phyloP scores from a whole-genome alignment of 2,329 filamentous ascomycete genomes.

The Xylariaceae sp. region DNA sequence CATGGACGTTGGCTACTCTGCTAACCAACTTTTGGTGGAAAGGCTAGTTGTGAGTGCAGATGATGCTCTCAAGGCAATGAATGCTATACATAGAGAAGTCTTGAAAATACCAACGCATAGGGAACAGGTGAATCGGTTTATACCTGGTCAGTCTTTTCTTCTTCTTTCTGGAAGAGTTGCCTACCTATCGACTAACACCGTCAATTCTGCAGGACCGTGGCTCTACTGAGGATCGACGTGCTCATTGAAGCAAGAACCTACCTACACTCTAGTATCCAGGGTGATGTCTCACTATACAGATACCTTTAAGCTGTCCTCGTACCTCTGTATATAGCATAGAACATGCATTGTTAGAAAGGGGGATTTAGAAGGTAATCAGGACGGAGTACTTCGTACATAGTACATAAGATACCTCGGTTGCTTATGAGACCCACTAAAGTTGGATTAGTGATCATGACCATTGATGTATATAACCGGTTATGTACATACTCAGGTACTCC shows the following conservation, averaged over 20 bases:
- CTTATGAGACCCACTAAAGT: not conserved
- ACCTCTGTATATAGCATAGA: not conserved
- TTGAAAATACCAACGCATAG: slow-evolving; percentile 35
- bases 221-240: slow-evolving; percentile 26
- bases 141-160: slow-evolving; percentile 26
- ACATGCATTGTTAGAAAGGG: no score
- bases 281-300: slow-evolving; percentile 14
- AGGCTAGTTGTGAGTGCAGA: slow-evolving; percentile 34
- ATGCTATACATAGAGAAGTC: slow-evolving; percentile 36
- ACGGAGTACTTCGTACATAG: no score
- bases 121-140: slow-evolving; percentile 33
- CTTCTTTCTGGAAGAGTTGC: slow-evolving; percentile 4
- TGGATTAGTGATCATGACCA: no score
- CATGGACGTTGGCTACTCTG: not conserved
- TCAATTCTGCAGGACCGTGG: slow-evolving; percentile 30
- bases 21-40: slow-evolving; percentile 4
- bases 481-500: no score
- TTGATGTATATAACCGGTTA: no score
- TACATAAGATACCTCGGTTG: not conserved
- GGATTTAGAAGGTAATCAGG: no score
- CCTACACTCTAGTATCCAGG: slow-evolving; percentile 5
- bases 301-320: slow-evolving; percentile 1
- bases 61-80: slow-evolving; percentile 33
- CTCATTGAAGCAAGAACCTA: slow-evolving; percentile 4
- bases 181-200: slow-evolving; percentile 4